Base-by-base conservation (phyloP, 441 rosid species). In the Erysimum pusillum region DNA sequence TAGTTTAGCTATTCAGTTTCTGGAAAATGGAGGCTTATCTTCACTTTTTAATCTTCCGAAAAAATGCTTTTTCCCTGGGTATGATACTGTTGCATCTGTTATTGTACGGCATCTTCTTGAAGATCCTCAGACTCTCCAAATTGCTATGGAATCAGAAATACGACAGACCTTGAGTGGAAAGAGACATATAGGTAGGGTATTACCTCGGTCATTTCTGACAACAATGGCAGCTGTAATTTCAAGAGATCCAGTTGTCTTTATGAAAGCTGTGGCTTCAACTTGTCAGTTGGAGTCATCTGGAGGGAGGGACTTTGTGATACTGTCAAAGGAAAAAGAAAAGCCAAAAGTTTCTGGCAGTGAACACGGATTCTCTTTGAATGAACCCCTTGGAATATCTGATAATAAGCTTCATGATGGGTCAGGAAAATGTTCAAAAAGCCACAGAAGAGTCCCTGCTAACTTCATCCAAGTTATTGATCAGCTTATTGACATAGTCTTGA, bases 61-160 rank as follows among this genome's bases (percentile, higher is more conserved):
- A 74, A 85, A 86, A 69, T 91, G 97, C 71, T 89, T 91, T 80
- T 96, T 93, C 85, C 96, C 97, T 51, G 97, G 96, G 57, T 95
- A 90, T 87, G 97, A 91, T 69, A 88, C 88, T 71, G 97, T 93
- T 83, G 94, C 92, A 74, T 90, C 97, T 83, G 86, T 89, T 61
- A 93, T 96, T 57, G 84, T 93, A 18, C 84, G 97, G 9, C 99
- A 96, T 88, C 95, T 96, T 58, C 88, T 96, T 74, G 99, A 96
- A 85, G 99, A 96, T 82, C 96, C 99, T 69, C 99, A 89, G 80
- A 96, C 97, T 39, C 87, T 96, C 81, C 99, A 96, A 87, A 85
- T 87, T 62, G 98, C 99, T 9, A 93, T 93, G 97, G 99, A 96
- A 78, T 84, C 90, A 86, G 99, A 96, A 84, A 93, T 96, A 76